These are phyloP conservation scores for Triglochin maritima DNA, from an alignment of 106 monocot species.

Conservation along the genomic window DNA sequence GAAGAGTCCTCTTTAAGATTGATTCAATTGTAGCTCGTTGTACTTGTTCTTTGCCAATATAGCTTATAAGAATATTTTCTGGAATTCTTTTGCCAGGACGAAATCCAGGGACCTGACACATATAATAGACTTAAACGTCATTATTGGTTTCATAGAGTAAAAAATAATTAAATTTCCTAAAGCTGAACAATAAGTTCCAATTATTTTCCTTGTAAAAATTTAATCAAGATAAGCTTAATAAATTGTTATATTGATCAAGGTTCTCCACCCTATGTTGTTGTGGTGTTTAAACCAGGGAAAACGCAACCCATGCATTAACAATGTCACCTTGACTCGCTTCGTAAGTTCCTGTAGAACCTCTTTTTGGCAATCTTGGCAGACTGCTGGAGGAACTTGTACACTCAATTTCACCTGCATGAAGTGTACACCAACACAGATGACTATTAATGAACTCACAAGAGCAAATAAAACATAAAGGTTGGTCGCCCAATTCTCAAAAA, in stretches of 20 bases:
- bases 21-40: slow-evolving; percentile 75
- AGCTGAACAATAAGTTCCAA: too few species aligned
- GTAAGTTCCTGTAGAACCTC: slow-evolving; percentile 51
- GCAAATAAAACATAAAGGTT: neutral
- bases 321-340: slow-evolving; percentile 63
- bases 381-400: slow-evolving; percentile 62
- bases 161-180: neutral
- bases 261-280: too few species aligned
- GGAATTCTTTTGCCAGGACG: slow-evolving; percentile 87
- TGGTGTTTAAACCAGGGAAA: too few species aligned
- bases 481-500: neutral
- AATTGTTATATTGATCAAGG: too few species aligned
- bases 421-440: neutral
- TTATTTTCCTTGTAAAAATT: too few species aligned
- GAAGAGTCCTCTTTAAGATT: slow-evolving; percentile 82
- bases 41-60: slow-evolving; percentile 54
- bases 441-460: neutral
- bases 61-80: slow-evolving; percentile 78
- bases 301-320: neutral
- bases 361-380: slow-evolving; percentile 56
- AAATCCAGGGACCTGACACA: slow-evolving; percentile 85
- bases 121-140: neutral
- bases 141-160: neutral
- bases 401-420: slow-evolving; percentile 51
- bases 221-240: too few species aligned